phyloP scores from a whole-genome alignment of 345 rosid genomes.

The Syzygium oleosum region DNA sequence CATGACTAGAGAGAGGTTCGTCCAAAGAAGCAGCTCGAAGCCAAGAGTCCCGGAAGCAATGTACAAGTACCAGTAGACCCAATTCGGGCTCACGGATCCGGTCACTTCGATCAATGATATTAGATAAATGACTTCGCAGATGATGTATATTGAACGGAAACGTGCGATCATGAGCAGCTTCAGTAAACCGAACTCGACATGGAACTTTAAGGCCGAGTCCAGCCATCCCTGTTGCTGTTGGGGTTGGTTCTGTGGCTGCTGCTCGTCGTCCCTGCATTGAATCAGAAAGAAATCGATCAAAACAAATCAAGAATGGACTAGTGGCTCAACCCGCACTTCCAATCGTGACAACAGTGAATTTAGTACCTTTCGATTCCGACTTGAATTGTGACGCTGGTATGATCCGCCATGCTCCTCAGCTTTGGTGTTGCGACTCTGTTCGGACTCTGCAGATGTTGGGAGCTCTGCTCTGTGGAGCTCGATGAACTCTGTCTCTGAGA shows the following conservation, averaged over 20 bases:
- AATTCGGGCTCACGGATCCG: accelerated
- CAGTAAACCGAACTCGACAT: background rate
- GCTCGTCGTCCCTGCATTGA: background rate
- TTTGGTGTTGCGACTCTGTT: background rate
- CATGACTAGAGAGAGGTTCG: background rate
- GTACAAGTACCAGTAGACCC: background rate
- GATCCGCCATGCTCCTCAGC: background rate
- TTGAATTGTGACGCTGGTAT: background rate
- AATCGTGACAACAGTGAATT: background rate
- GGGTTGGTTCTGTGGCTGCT: background rate
- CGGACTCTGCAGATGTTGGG: background rate
- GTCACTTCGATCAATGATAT: background rate
- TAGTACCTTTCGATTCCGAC: background rate
- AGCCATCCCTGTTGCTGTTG: background rate
- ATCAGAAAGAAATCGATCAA: background rate
- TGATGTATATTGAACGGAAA: background rate
- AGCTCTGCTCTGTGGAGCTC: background rate
- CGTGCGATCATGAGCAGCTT: background rate
- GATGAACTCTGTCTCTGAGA: background rate
- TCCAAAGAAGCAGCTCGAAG: background rate
- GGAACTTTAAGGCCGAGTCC: background rate
- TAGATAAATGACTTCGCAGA: background rate
- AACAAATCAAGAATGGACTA: background rate
- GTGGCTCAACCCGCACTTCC: background rate
- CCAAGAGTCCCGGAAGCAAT: background rate